Evolutionary conservation across 1,284 basidiomycete genomes (phyloP), one percentile per base, ranked within the genome.

Genomic region (Ceratobasidium sp.): DNA sequence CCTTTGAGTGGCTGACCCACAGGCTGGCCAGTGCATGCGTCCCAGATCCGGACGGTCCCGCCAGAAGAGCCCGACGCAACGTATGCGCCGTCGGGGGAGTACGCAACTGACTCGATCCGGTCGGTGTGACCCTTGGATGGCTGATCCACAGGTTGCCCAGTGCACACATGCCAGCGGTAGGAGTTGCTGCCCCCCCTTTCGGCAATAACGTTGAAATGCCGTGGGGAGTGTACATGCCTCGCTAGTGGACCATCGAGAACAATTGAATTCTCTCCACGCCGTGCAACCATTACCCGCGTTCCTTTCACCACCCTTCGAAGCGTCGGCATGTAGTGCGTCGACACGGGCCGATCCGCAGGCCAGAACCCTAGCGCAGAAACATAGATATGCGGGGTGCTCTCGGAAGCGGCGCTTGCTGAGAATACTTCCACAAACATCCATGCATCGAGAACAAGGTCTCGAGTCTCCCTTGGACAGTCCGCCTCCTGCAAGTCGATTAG

Each of bases 331-430:
- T 59, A 71, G 54, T 34, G 19, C 39, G 24, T 43, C 19, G 39
- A 59, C 11, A 71, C 34, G 24, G 56, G 39, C n/a, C 29, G 24
- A 13, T 22, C 5, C 13, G 19, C 41, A 13, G 68, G 54, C 68
- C 68, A 71, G 39, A 59, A 59, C 27, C 16, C 37, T 19, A 71
- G 56, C 54, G 13, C 27, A 19, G 68, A 71, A 13, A 58, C 31
- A 54, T 71, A 71, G 16, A 71, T 58, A 49, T 71, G 68, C 2
- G 68, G 68, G 0, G 68, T 71, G 29, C 68, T 71, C 11, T 37
- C 3, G 14, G 41, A 59, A 14, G 43, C 41, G 1, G 2, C 3
- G 29, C 31, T 48, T 6, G 41, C 31, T 9, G 54, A 41, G 29
- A 59, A 56, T 11, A 16, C 22, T 4, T 24, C 1, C 6, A 39